phyloP scores from a whole-genome alignment of 345 rosid genomes.

The Physaria fendleri region DNA sequence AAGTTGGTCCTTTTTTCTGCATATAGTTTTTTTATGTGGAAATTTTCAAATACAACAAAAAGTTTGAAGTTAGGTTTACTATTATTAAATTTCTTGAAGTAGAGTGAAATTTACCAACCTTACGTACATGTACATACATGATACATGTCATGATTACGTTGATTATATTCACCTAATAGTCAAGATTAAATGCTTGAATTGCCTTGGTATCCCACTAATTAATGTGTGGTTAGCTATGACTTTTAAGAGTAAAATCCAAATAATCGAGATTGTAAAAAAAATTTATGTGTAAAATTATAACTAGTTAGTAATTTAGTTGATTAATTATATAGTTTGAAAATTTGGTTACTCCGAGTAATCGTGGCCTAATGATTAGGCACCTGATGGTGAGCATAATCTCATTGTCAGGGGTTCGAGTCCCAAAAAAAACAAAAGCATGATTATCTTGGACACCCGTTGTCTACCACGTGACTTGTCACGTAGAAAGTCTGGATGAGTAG shows the following conservation, averaged over 20 bases:
- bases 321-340: too few relatives aligned
- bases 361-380: too few relatives aligned
- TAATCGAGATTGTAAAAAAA: not conserved
- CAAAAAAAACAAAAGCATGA: too few relatives aligned
- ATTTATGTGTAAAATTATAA: not conserved
- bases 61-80: conserved; percentile 30
- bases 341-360: too few relatives aligned
- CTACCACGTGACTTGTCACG: too few relatives aligned
- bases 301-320: not conserved
- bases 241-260: not conserved
- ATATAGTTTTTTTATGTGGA: conserved; percentile 5
- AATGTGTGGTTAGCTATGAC: not conserved
- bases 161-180: not conserved
- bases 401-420: too few relatives aligned
- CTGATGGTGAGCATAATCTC: too few relatives aligned
- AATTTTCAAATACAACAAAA: not conserved
- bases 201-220: not conserved
- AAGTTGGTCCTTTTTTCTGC: conserved; percentile 25
- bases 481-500: too few relatives aligned
- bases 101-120: conserved; percentile 26
- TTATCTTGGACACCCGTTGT: too few relatives aligned
- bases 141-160: not conserved
- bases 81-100: conserved; percentile 3
- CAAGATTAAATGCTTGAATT: not conserved
- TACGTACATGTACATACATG: not conserved